Evolutionary conservation across 2,329 filamentous ascomycete species (phyloP).

Genomic region (Fusarium sp.): DNA sequence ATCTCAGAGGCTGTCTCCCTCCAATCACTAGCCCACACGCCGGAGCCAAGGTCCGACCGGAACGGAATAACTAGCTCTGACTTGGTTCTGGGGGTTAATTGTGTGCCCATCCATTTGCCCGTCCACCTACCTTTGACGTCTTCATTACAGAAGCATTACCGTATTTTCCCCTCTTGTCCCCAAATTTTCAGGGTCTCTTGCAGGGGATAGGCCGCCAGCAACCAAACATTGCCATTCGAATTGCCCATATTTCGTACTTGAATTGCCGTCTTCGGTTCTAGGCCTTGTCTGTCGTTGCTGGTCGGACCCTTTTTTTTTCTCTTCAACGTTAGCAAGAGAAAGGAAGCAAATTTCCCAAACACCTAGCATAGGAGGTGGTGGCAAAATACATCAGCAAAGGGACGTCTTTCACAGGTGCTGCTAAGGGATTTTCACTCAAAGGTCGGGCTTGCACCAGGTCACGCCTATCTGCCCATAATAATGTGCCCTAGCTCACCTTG

Average conservation of each 20-base stretch:
- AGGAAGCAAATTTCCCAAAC: slow-evolving; percentile 16
- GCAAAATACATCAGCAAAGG: slow-evolving; percentile 21
- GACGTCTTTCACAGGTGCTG: slow-evolving; percentile 18
- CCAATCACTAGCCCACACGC: background rate
- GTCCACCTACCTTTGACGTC: slow-evolving; percentile 19
- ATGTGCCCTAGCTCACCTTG: slow-evolving; percentile 32
- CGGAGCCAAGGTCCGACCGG: slow-evolving; percentile 3
- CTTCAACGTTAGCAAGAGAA: background rate
- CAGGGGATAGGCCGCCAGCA: slow-evolving; percentile 11
- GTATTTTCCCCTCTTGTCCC: background rate
- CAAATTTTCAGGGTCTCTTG: slow-evolving; percentile 25
- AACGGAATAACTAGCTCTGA: slow-evolving; percentile 12
- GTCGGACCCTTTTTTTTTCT: slow-evolving; percentile 1
- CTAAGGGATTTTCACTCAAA: slow-evolving; percentile 27
- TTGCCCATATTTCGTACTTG: background rate
- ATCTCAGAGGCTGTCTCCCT: background rate
- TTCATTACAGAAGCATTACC: slow-evolving; percentile 13
- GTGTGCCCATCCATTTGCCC: slow-evolving; percentile 1
- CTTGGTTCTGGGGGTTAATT: slow-evolving; percentile 3
- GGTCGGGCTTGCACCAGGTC: slow-evolving; percentile 17
- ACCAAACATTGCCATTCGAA: slow-evolving; percentile 1
- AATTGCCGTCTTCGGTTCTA: background rate
- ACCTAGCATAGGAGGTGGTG: slow-evolving; percentile 15
- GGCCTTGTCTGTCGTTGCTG: background rate
- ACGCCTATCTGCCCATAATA: slow-evolving; percentile 39